Conservation (phyloP, 164 flowering plant species). For the Warburgia ugandensis region DNA sequence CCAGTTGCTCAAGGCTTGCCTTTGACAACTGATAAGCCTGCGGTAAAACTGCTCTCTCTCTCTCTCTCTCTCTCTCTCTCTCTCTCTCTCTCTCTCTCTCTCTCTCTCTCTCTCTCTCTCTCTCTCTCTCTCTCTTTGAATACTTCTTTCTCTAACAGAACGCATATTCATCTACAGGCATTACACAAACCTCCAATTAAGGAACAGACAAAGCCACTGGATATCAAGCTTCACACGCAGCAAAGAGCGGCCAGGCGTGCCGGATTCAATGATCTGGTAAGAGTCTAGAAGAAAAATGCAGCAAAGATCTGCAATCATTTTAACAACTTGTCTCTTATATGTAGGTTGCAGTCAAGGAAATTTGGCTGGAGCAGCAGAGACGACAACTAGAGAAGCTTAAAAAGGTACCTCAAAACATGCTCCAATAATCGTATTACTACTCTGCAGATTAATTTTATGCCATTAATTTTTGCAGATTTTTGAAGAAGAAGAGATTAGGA, state of each 20-base stretch:
- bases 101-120: no score
- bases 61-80: no score
- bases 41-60: no score
- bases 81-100: no score
- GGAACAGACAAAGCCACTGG: slow-evolving; percentile 52
- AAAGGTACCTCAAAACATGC: slow-evolving; percentile 33
- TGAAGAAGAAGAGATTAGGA: slow-evolving; percentile 67
- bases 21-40: slow-evolving; percentile 17
- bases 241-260: slow-evolving; percentile 58
- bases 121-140: slow-evolving; percentile 5
- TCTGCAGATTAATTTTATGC: neutral
- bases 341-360: slow-evolving; percentile 54
- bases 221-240: slow-evolving; percentile 60
- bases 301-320: neutral
- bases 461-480: slow-evolving; percentile 31
- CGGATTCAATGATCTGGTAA: slow-evolving; percentile 57
- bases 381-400: slow-evolving; percentile 38
- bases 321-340: neutral
- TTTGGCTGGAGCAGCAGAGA: slow-evolving; percentile 39
- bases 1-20: slow-evolving; percentile 9
- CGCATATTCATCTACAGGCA: slow-evolving; percentile 16
- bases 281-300: neutral
- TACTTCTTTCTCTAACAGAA: no score
- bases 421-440: neutral
- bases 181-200: slow-evolving; percentile 34